Evolutionary conservation across 805 yeast species (phyloP).

Genomic region (Metschnikowia borealis): DNA sequence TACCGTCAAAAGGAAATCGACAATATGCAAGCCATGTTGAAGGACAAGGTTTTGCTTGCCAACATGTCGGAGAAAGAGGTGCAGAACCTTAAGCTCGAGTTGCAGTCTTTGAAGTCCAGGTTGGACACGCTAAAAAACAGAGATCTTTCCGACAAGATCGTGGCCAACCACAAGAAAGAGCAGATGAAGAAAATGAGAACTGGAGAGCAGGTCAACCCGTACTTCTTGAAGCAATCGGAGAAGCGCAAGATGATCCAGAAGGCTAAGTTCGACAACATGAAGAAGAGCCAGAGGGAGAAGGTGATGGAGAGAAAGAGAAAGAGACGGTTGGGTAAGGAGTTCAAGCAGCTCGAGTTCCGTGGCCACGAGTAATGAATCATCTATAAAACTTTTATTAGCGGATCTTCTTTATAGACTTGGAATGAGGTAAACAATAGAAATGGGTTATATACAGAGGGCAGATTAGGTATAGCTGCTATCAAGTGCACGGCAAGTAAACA

Average conservation of each 20-base stretch:
- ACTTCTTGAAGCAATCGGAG: slow-evolving; percentile 64
- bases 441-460: slow-evolving; percentile 5
- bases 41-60: slow-evolving; percentile 46
- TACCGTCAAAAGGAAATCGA: slow-evolving; percentile 73
- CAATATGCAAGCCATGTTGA: slow-evolving; percentile 53
- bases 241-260: slow-evolving; percentile 70
- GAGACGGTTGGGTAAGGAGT: slow-evolving; percentile 79
- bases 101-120: slow-evolving; percentile 65
- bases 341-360: slow-evolving; percentile 46
- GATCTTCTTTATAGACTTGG: slow-evolving; percentile 1
- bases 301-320: slow-evolving; percentile 84
- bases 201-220: slow-evolving; percentile 49
- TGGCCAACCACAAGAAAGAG: slow-evolving; percentile 54
- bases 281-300: slow-evolving; percentile 67
- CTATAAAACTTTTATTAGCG: slow-evolving; percentile 1
- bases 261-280: slow-evolving; percentile 75
- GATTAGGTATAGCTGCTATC: slow-evolving; percentile 1
- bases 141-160: slow-evolving; percentile 67
- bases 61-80: slow-evolving; percentile 43
- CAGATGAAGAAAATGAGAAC: slow-evolving; percentile 43
- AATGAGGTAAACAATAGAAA: slow-evolving; percentile 1
- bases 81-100: slow-evolving; percentile 48
- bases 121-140: slow-evolving; percentile 65
- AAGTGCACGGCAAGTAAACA: neutral
- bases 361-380: slow-evolving; percentile 7